Evolutionary conservation across 177 flowering plant genomes (phyloP).

Genomic region (Telopea speciosissima): DNA sequence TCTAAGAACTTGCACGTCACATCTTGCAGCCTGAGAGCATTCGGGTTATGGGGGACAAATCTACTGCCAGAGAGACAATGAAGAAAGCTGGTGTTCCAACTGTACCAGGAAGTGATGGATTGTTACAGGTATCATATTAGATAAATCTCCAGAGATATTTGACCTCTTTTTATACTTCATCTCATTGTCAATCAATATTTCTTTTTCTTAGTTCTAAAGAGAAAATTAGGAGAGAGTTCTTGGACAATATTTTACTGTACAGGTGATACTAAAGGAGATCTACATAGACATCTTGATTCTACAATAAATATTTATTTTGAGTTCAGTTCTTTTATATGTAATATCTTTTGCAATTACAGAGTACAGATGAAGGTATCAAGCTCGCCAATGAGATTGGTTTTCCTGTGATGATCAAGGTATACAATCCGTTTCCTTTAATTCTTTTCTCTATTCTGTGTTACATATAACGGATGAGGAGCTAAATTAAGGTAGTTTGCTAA

Average conservation of each 20-base stretch:
- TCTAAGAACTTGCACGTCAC: constrained; percentile 1
- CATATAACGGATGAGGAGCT: not conserved
- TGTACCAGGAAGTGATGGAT: constrained; percentile 97
- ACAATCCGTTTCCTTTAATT: not conserved
- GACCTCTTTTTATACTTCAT: not conserved
- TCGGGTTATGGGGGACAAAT: constrained; percentile 96
- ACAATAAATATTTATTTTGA: not conserved
- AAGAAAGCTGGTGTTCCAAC: constrained; percentile 99
- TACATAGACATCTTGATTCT: not conserved
- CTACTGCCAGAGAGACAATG: constrained; percentile 98
- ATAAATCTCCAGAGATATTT: not conserved
- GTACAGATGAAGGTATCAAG: constrained; percentile 82
- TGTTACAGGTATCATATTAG: constrained; percentile 59
- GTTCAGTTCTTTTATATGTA: not conserved
- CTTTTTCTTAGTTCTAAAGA: not conserved
- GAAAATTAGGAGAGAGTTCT: not conserved
- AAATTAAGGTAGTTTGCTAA: not conserved
- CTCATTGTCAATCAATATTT: not conserved
- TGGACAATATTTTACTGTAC: not conserved
- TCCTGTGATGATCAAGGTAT: constrained; percentile 99
- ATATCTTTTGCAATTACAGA: constrained; percentile 39
- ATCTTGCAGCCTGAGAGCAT: constrained; percentile 84
- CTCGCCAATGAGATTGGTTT: constrained; percentile 84
- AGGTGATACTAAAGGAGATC: not conserved
- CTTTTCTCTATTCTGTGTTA: not conserved